Base-by-base conservation (phyloP, 2,329 filamentous ascomycete genomes). In the Pyrenophora tritici-repentis region DNA sequence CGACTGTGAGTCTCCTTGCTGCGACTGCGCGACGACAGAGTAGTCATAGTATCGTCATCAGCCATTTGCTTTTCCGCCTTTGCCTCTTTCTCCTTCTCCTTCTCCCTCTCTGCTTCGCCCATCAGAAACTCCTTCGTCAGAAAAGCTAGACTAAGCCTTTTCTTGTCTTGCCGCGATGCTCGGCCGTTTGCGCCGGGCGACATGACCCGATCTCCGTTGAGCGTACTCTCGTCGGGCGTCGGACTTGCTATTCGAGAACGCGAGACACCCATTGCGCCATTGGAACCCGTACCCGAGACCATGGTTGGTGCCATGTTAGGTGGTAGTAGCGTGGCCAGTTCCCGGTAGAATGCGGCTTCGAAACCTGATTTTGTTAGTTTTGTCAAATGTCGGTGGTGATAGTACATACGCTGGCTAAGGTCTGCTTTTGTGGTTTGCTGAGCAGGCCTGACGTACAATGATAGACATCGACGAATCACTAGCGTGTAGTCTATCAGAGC, bases 401-500 rank as follows among this genome's bases (percentile, higher is more conserved):
- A 34, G 18, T 46, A 81, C 86, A 77, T 81, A 90, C 88, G 81
- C 73, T 79, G 79, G 54, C 83, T 79, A 31, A 91, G 77, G 68
- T 88, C 85, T 55, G 74, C 78, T 62, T 73, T 79, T 71, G 83
- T 85, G 73, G 76, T 81, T 72, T 79, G 84, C 72, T 83, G 85
- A 33, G 74, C 82, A 76, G 81, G 85, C 72, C 83, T 85, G 51
- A 82, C 81, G 72, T 90, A 90, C 62, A 86, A 80, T 3, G 80
- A 80, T 56, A 97, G 75, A 64, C 90, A 93, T 58, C 90, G 86
- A 76, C 93, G 91, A 63, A 97, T 86, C 72, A 90, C 87, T 53
- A 96, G 83, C 2, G 91, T 90, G 72, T 97, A 92, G 66, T 97
- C 94, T 35, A 96, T 83, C 24, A 97, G 81, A 0, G 91, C 89